Percentiles rank a stretch among this genome's conserved stretches.
phyloP scores from a whole-genome alignment of 2,329 filamentous ascomycete genomes.

The Cercospora berteroae region DNA sequence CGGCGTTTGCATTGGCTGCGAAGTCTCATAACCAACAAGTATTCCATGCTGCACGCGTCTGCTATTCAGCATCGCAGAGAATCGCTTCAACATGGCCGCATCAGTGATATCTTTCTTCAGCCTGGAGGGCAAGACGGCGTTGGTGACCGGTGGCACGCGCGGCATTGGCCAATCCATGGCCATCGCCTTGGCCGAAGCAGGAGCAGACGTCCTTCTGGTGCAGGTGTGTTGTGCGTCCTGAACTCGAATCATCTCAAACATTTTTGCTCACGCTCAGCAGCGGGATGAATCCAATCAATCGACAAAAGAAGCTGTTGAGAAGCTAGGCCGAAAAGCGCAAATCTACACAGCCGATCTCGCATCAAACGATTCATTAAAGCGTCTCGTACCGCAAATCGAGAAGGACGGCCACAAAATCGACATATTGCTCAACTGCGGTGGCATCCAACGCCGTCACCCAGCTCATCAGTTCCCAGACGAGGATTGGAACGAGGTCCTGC shows the following conservation, averaged over 20 bases:
- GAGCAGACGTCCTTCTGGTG: slow-evolving; percentile 51
- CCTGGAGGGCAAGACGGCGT: slow-evolving; percentile 50
- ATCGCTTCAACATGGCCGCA: slow-evolving; percentile 29
- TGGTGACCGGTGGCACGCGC: slow-evolving; percentile 52
- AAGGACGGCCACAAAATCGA: slow-evolving; percentile 63
- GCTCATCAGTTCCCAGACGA: slow-evolving; percentile 71
- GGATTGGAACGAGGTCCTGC: slow-evolving; percentile 78
- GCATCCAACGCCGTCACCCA: slow-evolving; percentile 77
- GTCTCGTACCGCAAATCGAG: slow-evolving; percentile 61
- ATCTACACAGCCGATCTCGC: slow-evolving; percentile 71
- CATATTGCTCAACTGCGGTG: slow-evolving; percentile 82
- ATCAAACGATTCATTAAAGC: slow-evolving; percentile 58
- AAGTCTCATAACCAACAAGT: background rate
- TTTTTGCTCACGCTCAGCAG: slow-evolving; percentile 37
- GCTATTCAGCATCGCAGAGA: background rate
- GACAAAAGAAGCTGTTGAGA: slow-evolving; percentile 63
- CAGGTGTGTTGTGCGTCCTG: slow-evolving; percentile 38
- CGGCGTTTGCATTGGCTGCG: background rate
- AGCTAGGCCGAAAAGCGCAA: slow-evolving; percentile 63
- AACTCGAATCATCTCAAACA: background rate
- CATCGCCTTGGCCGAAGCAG: slow-evolving; percentile 51
- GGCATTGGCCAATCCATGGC: slow-evolving; percentile 54
- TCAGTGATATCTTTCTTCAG: slow-evolving; percentile 48
- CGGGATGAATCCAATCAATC: slow-evolving; percentile 54
- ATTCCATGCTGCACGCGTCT: background rate